Conservation (phyloP, 805 yeast genomes). For the Yamadazyma paraphyllophila region DNA sequence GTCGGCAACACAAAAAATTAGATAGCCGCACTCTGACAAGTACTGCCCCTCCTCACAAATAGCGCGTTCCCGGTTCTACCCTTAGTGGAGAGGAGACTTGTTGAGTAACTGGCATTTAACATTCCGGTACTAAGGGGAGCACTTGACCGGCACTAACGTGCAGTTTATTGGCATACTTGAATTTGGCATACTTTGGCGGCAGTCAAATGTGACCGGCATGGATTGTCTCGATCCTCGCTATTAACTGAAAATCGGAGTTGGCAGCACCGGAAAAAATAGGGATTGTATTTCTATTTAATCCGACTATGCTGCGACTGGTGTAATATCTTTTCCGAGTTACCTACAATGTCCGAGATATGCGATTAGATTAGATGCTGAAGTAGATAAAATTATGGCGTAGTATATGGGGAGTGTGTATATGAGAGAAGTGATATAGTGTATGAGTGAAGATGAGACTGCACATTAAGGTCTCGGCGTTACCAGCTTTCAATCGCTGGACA, state of each 20-base stretch:
- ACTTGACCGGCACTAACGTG: neutral
- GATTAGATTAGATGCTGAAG: too few relatives aligned
- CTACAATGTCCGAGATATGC: constrained; percentile 3
- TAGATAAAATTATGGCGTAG: too few relatives aligned
- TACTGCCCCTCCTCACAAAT: neutral
- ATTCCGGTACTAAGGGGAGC: neutral
- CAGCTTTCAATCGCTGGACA: too few relatives aligned
- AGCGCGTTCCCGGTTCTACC: neutral
- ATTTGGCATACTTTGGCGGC: neutral
- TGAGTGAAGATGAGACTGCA: too few relatives aligned
- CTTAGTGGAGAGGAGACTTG: neutral
- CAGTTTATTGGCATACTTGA: neutral
- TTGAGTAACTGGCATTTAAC: neutral
- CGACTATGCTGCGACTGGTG: constrained; percentile 2
- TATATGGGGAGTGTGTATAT: too few relatives aligned
- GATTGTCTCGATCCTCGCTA: neutral
- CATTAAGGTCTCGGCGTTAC: too few relatives aligned
- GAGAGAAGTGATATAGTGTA: too few relatives aligned
- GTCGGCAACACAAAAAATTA: neutral
- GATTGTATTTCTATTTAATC: neutral
- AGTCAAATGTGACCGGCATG: too few relatives aligned
- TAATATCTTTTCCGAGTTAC: neutral
- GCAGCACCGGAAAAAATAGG: constrained; percentile 4
- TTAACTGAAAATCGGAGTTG: neutral
- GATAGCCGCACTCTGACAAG: neutral